phyloP scores from a whole-genome alignment of 352 stramenopile species.

The Peronospora destructor region DNA sequence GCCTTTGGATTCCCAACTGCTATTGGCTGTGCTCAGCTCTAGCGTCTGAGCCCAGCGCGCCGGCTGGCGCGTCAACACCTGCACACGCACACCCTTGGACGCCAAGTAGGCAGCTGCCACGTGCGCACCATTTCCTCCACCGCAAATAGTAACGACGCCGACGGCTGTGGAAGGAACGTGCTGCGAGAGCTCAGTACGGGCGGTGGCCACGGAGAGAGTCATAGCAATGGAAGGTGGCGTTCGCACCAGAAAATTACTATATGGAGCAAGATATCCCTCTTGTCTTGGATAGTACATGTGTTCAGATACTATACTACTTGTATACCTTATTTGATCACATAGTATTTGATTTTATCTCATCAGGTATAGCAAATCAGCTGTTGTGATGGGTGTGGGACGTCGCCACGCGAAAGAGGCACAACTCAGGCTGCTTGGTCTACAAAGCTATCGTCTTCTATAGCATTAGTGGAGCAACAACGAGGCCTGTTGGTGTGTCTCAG shows the following conservation, averaged over 20 bases:
- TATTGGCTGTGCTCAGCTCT: conserved; percentile 74
- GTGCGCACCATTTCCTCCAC: conserved; percentile 88
- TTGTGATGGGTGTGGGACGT: conserved; percentile 4
- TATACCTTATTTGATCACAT: background rate
- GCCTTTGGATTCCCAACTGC: conserved; percentile 81
- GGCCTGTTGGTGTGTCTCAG: conserved; percentile 67
- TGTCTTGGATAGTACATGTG: no score
- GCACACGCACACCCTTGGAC: conserved; percentile 73
- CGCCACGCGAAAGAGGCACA: conserved; percentile 8
- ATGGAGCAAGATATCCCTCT: no score
- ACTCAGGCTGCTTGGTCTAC: conserved; percentile 22
- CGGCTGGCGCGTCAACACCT: conserved; percentile 78
- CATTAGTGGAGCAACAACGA: conserved; percentile 55
- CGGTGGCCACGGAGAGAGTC: conserved; percentile 75
- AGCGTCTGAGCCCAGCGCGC: conserved; percentile 73
- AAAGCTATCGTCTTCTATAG: conserved; percentile 13
- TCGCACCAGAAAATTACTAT: no score
- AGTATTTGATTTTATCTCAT: background rate
- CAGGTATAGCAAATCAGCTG: background rate
- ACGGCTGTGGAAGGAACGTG: conserved; percentile 35
- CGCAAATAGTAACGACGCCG: conserved; percentile 86
- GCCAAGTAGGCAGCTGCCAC: conserved; percentile 86
- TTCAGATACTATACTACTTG: background rate
- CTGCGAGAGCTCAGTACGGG: conserved; percentile 53
- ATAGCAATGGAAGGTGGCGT: conserved; percentile 21